Evolutionary conservation across 192 early-diverging fungal species (phyloP).

Genomic region (Rhizophagus clarus): DNA sequence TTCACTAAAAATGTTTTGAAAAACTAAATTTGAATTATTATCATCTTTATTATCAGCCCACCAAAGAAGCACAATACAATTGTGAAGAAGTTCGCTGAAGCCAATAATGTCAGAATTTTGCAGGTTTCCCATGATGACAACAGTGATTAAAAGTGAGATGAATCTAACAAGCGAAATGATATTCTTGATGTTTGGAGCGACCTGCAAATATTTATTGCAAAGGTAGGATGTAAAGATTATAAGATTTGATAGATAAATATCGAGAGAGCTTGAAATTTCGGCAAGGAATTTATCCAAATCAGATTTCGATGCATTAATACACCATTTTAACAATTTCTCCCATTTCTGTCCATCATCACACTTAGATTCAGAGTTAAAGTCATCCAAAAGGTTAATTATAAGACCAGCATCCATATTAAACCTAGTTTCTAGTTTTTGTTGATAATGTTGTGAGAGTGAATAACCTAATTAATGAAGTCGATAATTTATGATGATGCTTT

Average conservation of each 20-base stretch:
- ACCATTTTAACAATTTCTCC: neutral
- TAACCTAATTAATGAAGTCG: too few relatives aligned
- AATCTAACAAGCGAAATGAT: neutral
- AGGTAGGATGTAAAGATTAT: neutral
- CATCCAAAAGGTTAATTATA: constrained; percentile 5
- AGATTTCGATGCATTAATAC: neutral
- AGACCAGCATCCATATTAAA: too few relatives aligned
- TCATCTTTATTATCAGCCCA: neutral
- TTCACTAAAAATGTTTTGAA: neutral
- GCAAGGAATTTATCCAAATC: neutral
- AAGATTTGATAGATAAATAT: neutral
- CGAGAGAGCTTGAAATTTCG: neutral
- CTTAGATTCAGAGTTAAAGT: neutral
- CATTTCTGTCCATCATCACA: neutral
- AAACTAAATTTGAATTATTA: neutral
- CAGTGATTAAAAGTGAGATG: neutral
- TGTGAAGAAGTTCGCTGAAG: neutral
- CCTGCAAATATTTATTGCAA: neutral
- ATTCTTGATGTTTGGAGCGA: neutral
- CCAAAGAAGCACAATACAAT: constrained; percentile 7
- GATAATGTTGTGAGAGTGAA: too few relatives aligned
- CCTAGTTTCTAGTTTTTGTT: too few relatives aligned
- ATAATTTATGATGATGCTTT: too few relatives aligned
- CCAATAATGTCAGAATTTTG: neutral
- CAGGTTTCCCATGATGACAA: neutral